Conservation (phyloP, 2,329 filamentous ascomycete genomes). For the Chaetomium sp. region DNA sequence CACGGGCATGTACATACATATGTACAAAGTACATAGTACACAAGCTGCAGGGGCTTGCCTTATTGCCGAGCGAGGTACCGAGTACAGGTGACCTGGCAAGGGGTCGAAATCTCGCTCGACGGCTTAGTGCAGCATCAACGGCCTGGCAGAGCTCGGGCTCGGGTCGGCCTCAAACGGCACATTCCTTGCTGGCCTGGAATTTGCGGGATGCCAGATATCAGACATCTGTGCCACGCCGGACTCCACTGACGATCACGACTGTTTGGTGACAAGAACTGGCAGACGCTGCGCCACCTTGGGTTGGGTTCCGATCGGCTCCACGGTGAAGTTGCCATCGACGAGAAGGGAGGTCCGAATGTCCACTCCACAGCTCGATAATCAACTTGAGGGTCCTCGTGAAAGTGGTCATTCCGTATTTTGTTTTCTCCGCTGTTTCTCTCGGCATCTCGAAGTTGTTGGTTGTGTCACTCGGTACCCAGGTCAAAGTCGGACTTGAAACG, state of each 20-base stretch:
- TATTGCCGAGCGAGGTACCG: background rate
- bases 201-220: conserved; percentile 17
- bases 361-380: background rate
- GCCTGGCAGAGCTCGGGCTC: conserved; percentile 17
- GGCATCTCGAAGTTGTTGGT: background rate
- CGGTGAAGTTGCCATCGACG: background rate
- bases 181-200: conserved; percentile 21
- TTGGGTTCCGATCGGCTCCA: conserved; percentile 12
- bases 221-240: conserved; percentile 17
- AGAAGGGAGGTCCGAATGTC: background rate
- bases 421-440: background rate
- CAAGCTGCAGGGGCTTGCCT: background rate
- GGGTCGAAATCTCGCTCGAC: conserved; percentile 4
- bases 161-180: conserved; percentile 20
- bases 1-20: no score
- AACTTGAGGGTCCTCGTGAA: no score
- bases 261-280: background rate
- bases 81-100: background rate
- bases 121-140: conserved; percentile 10
- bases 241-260: conserved; percentile 13
- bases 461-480: background rate
- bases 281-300: conserved; percentile 11
- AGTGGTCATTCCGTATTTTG: background rate
- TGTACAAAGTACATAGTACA: background rate
- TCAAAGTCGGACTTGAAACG: background rate